Evolutionary conservation across 768 basidiomycete genomes (phyloP).

Genomic region (Kwoniella dendrophila): DNA sequence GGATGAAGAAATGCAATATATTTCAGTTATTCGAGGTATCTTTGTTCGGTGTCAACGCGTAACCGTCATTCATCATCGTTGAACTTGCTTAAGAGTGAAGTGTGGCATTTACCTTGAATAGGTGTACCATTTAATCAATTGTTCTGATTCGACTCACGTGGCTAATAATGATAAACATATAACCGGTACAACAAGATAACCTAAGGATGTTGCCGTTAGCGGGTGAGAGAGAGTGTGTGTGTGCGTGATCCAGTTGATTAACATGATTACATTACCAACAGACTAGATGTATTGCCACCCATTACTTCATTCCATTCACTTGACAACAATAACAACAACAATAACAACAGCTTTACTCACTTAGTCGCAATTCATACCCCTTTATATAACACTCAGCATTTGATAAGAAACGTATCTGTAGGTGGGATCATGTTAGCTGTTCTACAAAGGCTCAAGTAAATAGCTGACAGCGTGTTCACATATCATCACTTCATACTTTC

Average conservation of each 20-base stretch:
- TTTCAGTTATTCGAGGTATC: not conserved
- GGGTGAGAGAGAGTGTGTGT: not conserved
- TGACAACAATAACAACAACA: not conserved
- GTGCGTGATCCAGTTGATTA: too few species aligned
- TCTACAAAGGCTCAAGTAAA: too few species aligned
- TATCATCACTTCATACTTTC: too few species aligned
- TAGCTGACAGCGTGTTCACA: too few species aligned
- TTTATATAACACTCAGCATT: too few species aligned
- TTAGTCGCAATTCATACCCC: too few species aligned
- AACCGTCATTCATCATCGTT: constrained; percentile 8
- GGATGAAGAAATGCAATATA: not conserved
- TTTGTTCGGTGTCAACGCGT: constrained; percentile 8
- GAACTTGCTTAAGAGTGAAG: not conserved
- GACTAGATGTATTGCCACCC: constrained; percentile 10
- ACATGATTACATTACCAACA: not conserved
- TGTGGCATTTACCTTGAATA: not conserved
- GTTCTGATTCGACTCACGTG: not conserved
- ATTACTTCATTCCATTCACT: not conserved
- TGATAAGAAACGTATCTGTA: too few species aligned
- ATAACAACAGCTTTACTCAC: not conserved
- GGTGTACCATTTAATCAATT: not conserved
- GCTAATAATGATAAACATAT: not conserved
- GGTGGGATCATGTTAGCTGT: too few species aligned
- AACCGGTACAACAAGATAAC: not conserved
- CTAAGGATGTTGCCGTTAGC: not conserved